Conservation (phyloP, 1,139 yeast genomes). For the Wickerhamiella pararugosa region DNA sequence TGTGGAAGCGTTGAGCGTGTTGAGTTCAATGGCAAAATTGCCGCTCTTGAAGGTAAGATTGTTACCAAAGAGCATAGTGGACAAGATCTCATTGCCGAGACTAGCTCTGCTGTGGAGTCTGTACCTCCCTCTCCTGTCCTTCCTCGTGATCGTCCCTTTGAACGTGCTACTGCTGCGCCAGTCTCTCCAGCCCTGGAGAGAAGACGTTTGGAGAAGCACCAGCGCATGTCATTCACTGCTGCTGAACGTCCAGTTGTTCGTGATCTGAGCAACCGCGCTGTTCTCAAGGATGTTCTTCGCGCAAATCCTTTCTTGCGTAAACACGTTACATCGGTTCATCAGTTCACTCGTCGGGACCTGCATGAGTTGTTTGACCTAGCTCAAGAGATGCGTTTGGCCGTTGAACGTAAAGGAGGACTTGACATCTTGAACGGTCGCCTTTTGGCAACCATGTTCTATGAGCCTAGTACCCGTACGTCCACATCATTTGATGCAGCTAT, state of each 20-base stretch:
- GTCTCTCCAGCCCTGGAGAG: slow-evolving; percentile 12
- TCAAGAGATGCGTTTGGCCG: slow-evolving; percentile 94
- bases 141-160: slow-evolving; percentile 20
- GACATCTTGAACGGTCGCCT: slow-evolving; percentile 83
- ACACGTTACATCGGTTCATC: slow-evolving; percentile 76
- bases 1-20: slow-evolving; percentile 85
- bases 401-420: slow-evolving; percentile 89
- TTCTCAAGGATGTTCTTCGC: slow-evolving; percentile 62
- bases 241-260: slow-evolving; percentile 24
- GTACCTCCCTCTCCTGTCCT: not conserved
- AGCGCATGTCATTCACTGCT: slow-evolving; percentile 15
- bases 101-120: slow-evolving; percentile 21
- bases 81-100: slow-evolving; percentile 21
- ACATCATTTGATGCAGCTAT: slow-evolving; percentile 97
- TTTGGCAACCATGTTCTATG: slow-evolving; percentile 90
- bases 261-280: slow-evolving; percentile 57
- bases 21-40: slow-evolving; percentile 59
- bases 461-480: slow-evolving; percentile 94
- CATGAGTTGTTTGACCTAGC: slow-evolving; percentile 92
- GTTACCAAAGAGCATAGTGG: slow-evolving; percentile 46
- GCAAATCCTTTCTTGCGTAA: slow-evolving; percentile 82
- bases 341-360: slow-evolving; percentile 72
- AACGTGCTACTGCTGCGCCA: slow-evolving; percentile 17
- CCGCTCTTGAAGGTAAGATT: slow-evolving; percentile 68
- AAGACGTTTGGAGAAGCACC: not conserved